These are phyloP conservation scores for Colletotrichum horii DNA, from an alignment of 2,329 filamentous ascomycete species.

Conservation along the genomic window DNA sequence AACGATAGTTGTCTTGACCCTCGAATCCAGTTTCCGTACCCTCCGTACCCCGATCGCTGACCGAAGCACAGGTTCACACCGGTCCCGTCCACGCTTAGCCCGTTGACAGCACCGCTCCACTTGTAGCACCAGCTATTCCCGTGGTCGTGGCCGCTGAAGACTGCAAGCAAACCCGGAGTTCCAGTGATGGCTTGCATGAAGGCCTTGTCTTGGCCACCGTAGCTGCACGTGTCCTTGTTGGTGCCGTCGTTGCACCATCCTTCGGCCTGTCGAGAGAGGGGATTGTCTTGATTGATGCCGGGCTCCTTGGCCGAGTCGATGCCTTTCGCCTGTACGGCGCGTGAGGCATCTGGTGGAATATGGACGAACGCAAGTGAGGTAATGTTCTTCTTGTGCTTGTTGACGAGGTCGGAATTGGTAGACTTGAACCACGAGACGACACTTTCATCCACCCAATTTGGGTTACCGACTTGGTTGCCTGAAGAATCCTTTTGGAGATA, in stretches of 20 bases:
- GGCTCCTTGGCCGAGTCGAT: constrained; percentile 43
- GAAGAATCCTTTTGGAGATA: constrained; percentile 43
- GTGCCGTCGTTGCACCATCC: constrained; percentile 48
- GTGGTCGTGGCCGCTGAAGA: constrained; percentile 73
- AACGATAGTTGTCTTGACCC: constrained; percentile 63
- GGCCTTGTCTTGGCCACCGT: constrained; percentile 57
- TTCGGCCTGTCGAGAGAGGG: constrained; percentile 45
- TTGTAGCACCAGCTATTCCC: constrained; percentile 63
- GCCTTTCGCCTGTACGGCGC: constrained; percentile 40
- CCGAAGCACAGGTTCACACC: constrained; percentile 62
- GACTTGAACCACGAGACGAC: constrained; percentile 51
- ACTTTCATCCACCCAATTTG: constrained; percentile 49
- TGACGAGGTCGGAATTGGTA: constrained; percentile 33
- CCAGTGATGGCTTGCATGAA: constrained; percentile 68
- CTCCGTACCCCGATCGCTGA: constrained; percentile 72
- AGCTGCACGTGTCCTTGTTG: constrained; percentile 40
- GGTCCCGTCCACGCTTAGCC: constrained; percentile 43
- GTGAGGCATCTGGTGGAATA: constrained; percentile 50
- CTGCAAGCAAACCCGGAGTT: constrained; percentile 58
- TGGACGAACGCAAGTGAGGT: constrained; percentile 56
- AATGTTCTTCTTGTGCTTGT: constrained; percentile 36
- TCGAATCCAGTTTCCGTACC: constrained; percentile 69
- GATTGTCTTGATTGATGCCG: constrained; percentile 48
- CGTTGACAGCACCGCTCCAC: constrained; percentile 45
- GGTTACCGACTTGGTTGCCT: constrained; percentile 36